These are phyloP conservation scores for Petunia secreta DNA, from an alignment of 257 asterid genomes.

Conservation along the genomic window DNA sequence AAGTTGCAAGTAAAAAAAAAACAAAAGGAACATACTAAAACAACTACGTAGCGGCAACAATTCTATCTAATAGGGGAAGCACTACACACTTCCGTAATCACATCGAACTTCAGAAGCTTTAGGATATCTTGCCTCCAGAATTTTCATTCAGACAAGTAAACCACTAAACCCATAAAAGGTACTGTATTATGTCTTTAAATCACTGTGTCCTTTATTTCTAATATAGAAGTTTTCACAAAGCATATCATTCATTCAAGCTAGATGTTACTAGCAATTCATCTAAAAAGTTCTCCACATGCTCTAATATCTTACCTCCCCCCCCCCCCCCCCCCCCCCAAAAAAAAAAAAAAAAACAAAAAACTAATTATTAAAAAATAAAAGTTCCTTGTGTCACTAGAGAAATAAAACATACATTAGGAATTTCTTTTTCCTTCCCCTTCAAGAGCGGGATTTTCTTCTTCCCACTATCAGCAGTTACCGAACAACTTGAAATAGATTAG, in stretches of 20 bases:
- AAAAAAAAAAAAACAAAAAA: neutral
- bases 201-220: neutral
- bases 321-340: neutral
- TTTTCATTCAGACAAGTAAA: constrained; percentile 7
- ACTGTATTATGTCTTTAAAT: neutral
- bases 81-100: constrained; percentile 1
- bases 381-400: neutral
- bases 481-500: constrained; percentile 42
- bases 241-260: constrained; percentile 1
- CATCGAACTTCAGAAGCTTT: neutral
- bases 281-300: neutral
- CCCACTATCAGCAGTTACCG: constrained; percentile 53
- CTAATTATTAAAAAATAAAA: neutral
- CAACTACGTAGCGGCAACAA: neutral
- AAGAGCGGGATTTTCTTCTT: constrained; percentile 79
- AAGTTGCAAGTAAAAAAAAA: neutral
- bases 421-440: constrained; percentile 84
- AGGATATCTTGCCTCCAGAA: neutral
- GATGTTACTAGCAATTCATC: neutral
- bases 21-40: neutral
- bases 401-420: constrained; percentile 57
- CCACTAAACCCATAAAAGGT: neutral
- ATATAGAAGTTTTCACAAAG: constrained; percentile 5
- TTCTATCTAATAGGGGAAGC: neutral
- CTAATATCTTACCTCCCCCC: neutral